Conservation (phyloP, 2,329 filamentous ascomycete species). For the Sporothrix curviconia region DNA sequence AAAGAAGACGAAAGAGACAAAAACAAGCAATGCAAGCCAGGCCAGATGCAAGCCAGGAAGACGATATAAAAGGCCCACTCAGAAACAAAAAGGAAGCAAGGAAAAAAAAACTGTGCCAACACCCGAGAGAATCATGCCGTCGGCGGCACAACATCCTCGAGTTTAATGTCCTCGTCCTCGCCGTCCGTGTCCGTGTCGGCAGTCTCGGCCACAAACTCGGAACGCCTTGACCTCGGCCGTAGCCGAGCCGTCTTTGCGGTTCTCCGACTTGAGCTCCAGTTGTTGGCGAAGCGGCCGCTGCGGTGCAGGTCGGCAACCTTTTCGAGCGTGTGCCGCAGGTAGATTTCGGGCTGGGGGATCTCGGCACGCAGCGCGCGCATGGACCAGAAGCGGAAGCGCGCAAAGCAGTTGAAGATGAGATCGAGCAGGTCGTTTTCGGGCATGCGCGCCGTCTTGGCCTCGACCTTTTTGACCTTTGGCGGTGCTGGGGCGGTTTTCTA, state of each 20-base stretch:
- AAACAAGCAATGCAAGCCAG: no score
- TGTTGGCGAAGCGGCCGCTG: conserved; percentile 75
- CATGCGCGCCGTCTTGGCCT: conserved; percentile 85
- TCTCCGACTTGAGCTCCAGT: conserved; percentile 73
- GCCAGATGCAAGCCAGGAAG: no score
- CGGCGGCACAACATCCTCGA: conserved; percentile 64
- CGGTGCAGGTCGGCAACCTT: conserved; percentile 78
- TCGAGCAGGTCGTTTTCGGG: conserved; percentile 83
- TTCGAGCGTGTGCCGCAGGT: conserved; percentile 76
- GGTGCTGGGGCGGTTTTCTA: conserved; percentile 44
- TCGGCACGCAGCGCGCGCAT: conserved; percentile 74
- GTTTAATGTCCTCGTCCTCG: conserved; percentile 60
- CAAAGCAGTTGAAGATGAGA: conserved; percentile 75
- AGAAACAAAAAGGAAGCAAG: no score
- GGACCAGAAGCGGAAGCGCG: conserved; percentile 85
- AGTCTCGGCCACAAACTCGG: conserved; percentile 33
- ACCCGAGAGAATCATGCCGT: not conserved
- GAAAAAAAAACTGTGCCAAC: not conserved
- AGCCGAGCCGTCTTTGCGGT: conserved; percentile 45
- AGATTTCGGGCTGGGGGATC: conserved; percentile 85
- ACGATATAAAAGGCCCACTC: no score
- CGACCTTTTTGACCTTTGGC: conserved; percentile 54
- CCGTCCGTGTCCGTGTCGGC: conserved; percentile 52
- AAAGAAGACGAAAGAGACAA: no score
- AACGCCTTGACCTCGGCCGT: conserved; percentile 46